Evolutionary conservation across 1,139 yeast genomes (phyloP).

Genomic region (Pichia sp.): DNA sequence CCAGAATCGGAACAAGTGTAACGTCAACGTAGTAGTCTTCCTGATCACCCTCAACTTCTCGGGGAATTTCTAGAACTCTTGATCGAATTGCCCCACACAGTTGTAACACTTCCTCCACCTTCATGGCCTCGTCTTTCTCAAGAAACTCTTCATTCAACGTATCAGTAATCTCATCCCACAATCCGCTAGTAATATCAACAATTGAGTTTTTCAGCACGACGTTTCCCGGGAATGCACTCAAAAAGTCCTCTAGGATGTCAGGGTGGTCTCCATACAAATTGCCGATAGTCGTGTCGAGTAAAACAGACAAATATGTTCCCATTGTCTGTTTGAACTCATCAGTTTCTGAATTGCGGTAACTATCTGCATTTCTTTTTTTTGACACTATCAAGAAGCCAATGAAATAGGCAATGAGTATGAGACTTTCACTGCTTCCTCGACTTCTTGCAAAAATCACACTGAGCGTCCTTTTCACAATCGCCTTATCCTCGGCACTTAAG

Average conservation of each 20-base stretch:
- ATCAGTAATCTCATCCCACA: constrained; percentile 20
- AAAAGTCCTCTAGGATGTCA: constrained; percentile 27
- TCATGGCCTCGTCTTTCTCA: neutral
- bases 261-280: constrained; percentile 29
- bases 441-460: constrained; percentile 18
- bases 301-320: constrained; percentile 28
- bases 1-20: constrained; percentile 61
- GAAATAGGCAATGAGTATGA: constrained; percentile 30
- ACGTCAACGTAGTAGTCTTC: constrained; percentile 46
- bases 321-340: constrained; percentile 7
- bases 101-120: constrained; percentile 31
- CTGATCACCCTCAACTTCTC: constrained; percentile 28
- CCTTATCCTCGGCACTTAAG: constrained; percentile 18
- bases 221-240: constrained; percentile 27
- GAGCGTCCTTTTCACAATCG: constrained; percentile 27
- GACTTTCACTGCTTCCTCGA: constrained; percentile 23
- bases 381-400: constrained; percentile 22
- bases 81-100: constrained; percentile 51
- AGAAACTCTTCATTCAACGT: constrained; percentile 19
- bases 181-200: constrained; percentile 20
- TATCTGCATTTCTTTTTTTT: constrained; percentile 6
- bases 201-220: constrained; percentile 17
- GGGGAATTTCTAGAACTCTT: constrained; percentile 60
- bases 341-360: too few species aligned
- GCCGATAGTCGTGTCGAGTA: constrained; percentile 25